These are phyloP conservation scores for Cornus suecica DNA, from an alignment of 148 eudicot genomes.

Conservation along the genomic window DNA sequence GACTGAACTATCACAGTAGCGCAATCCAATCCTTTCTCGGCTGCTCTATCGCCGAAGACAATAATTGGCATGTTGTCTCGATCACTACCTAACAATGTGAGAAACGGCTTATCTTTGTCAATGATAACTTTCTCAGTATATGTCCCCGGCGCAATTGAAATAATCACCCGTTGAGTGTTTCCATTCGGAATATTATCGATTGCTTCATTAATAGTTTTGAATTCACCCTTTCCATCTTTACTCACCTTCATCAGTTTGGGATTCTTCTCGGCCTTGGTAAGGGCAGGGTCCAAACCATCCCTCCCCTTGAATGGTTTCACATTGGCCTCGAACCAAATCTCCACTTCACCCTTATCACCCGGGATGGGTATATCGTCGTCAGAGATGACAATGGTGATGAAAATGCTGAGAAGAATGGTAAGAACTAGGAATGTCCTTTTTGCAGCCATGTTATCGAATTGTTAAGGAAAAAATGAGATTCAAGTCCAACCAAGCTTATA, in stretches of 20 bases:
- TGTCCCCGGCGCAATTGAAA: slow-evolving; percentile 52
- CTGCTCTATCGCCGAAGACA: slow-evolving; percentile 47
- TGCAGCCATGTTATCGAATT: no score
- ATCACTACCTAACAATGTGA: slow-evolving; percentile 52
- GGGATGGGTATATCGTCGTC: slow-evolving; percentile 32
- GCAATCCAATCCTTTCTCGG: slow-evolving; percentile 50
- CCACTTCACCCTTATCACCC: slow-evolving; percentile 15
- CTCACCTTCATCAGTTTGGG: slow-evolving; percentile 35
- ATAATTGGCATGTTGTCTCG: slow-evolving; percentile 40
- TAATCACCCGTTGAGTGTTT: slow-evolving; percentile 43
- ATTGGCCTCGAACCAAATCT: slow-evolving; percentile 34
- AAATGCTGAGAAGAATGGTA: no score
- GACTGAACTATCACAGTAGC: slow-evolving; percentile 55
- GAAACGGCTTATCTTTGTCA: slow-evolving; percentile 36
- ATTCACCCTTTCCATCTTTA: slow-evolving; percentile 48
- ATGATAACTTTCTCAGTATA: slow-evolving; percentile 58
- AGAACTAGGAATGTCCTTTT: no score
- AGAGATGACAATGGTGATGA: no score
- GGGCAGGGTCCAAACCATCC: slow-evolving; percentile 32
- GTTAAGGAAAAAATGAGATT: no score
- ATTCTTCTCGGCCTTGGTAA: slow-evolving; percentile 42
- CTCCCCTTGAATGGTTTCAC: slow-evolving; percentile 20
- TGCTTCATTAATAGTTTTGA: slow-evolving; percentile 56
- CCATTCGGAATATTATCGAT: slow-evolving; percentile 38
- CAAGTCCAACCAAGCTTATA: no score